phyloP scores from a whole-genome alignment of 1,284 basidiomycete species.

The Heliocybe sulcata region DNA sequence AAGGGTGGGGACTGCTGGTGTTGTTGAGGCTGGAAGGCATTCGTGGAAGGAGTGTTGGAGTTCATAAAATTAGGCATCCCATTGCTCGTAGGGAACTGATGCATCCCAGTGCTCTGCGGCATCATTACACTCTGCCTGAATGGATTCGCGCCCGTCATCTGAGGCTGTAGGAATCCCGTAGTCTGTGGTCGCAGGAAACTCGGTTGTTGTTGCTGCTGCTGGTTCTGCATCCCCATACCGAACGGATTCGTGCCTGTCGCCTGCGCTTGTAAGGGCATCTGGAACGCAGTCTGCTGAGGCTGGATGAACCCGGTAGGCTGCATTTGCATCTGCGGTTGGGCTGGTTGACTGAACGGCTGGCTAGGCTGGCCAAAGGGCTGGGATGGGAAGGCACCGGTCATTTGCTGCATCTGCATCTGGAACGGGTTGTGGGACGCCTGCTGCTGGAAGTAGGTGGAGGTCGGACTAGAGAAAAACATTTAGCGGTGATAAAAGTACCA shows the following conservation, averaged over 20 bases:
- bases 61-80: neutral
- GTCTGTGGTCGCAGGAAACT: conserved; percentile 46
- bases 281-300: conserved; percentile 25
- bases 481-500: no score
- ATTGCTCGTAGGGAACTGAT: conserved; percentile 19
- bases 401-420: conserved; percentile 48
- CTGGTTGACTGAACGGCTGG: conserved; percentile 22
- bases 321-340: conserved; percentile 36
- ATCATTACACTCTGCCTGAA: conserved; percentile 40
- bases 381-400: conserved; percentile 29
- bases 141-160: conserved; percentile 57
- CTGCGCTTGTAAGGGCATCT: conserved; percentile 37
- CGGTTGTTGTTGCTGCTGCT: conserved; percentile 32
- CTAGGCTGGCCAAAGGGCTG: conserved; percentile 24
- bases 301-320: conserved; percentile 24
- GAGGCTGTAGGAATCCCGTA: conserved; percentile 63
- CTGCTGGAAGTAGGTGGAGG: conserved; percentile 50
- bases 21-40: conserved; percentile 19
- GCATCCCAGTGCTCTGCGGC: conserved; percentile 41
- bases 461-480: conserved; percentile 32
- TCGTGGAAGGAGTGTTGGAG: neutral
- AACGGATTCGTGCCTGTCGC: conserved; percentile 17
- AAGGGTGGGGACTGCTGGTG: neutral
- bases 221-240: conserved; percentile 11
- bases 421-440: conserved; percentile 77